Evolutionary conservation across 2,329 filamentous ascomycete genomes (phyloP), one percentile per base, ranked within the genome.

Genomic region (Diaporthe citriasiana): DNA sequence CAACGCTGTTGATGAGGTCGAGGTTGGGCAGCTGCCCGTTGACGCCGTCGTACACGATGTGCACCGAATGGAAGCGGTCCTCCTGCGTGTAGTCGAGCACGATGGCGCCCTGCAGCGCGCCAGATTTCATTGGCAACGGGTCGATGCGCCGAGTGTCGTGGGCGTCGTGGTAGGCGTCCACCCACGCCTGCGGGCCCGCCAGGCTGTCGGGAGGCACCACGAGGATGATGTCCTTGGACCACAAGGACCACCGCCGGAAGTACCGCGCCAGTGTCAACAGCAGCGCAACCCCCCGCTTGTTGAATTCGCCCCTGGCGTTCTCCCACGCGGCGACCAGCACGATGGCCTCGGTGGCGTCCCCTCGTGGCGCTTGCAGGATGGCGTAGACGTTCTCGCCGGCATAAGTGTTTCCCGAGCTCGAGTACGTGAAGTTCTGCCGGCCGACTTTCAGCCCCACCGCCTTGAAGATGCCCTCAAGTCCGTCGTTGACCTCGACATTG

Each of bases 161-260:
- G 27, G 94, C 93, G 82, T 98, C 94, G 83, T 99, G 97, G 82
- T 99, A 99, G 1, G 97, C 97, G 80, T 98, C 95, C 12, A 98
- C 94, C 97, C 97, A 99, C 33, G 97, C 97, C 82, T 98, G 95
- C 0, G 95, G 94, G 0, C 96, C 97, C 15, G 94, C 93, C 74
- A 92, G 93, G 82, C 95, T 97, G 83, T 99, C 97, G 0, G 94
- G 93, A 0, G 97, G 92, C 60, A 99, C 89, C 8, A 99, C 85
- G 78, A 99, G 91, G 74, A 99, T 96, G 78, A 99, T 98, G 82
- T 99, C 97, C 84, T 99, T 99, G 74, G 95, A 98, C 97, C 97
- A 99, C 38, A 99, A 88, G 70, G 95, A 98, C 97, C 97, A 99
- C 78, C 93, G 90, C 84, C 97, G 98, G 85, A 99, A 98, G 84